Base-by-base conservation (phyloP, 768 basidiomycete genomes). In the Leccinellum rugosiceps region DNA sequence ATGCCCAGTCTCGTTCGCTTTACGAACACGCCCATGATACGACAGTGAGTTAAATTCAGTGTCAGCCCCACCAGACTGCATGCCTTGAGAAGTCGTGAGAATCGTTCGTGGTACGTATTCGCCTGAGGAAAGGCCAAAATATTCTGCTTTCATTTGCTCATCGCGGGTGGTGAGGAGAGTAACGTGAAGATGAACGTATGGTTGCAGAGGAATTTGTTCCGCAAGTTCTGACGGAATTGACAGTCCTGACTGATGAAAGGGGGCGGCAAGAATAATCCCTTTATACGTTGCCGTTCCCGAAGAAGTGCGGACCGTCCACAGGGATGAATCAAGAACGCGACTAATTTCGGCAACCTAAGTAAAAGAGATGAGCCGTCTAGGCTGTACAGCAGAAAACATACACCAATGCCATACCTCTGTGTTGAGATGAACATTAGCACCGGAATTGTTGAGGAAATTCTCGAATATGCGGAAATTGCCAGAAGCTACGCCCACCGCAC, bases 401-500 rank as follows among this genome's bases (percentile, higher is more conserved):
- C 9, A 44, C n/a, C 26, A 25, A 15, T 61, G 60, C 8, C 44
- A 15, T 63, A 92, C 92, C 56, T 83, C 75, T 0, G 90, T 90
- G 55, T 87, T 83, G 1, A 96, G 78, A 61, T 82, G 79, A 4
- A 94, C 69, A 6, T 80, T 81, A 13, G 96, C 92, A 10, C 78
- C 76, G 3, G 91, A 90, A 10, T 75, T 76, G 15, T 83, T 76
- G 52, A 95, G 66, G 74, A 98, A 95, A 51, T 84, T 74, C 61
- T 92, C 87, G 64, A 98, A 98, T 34, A 98, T 80, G 64, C 83
- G 83, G 71, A 80, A 88, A 71, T 97, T 96, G 6, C 96, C 96
- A 7, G 90, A 87, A 58, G 78, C 71, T 46, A 96, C 82, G 13
- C 80, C 78, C 3, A 76, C 73, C 0, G 91, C 92, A 14, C 86